Conservation (phyloP, 2,329 filamentous ascomycete species). For the Periconia sp. region DNA sequence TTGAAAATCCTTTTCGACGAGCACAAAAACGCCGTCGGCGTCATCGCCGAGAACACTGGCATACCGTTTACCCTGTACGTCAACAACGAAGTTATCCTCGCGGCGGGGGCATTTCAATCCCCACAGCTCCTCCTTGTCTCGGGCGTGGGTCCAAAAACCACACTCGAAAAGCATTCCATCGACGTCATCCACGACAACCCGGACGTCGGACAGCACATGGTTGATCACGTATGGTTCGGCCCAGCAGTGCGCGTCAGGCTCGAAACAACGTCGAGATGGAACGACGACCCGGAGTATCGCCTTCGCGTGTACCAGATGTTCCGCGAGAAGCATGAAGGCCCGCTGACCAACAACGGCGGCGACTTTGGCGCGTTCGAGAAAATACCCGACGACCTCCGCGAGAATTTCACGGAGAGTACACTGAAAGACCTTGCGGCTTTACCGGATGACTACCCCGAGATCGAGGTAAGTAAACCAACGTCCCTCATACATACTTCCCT, state of each 20-base stretch:
- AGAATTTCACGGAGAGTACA: neutral
- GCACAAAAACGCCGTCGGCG: neutral
- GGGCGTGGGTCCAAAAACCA: too few relatives aligned
- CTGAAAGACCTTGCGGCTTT: conserved; percentile 14
- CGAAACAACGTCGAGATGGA: too few relatives aligned
- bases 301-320: too few relatives aligned
- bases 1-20: neutral
- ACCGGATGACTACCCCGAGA: conserved; percentile 29
- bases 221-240: too few relatives aligned
- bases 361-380: conserved; percentile 10
- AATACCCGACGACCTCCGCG: neutral
- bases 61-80: conserved; percentile 14
- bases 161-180: too few relatives aligned
- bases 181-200: neutral
- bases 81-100: conserved; percentile 47
- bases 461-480: conserved; percentile 17
- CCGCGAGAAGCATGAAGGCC: too few relatives aligned
- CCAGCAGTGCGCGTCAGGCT: too few relatives aligned
- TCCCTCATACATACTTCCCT: too few relatives aligned
- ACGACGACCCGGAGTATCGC: too few relatives aligned
- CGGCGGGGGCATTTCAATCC: conserved; percentile 23
- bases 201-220: too few relatives aligned
- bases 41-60: neutral
- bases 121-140: too few relatives aligned
- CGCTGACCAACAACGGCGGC: too few relatives aligned